Evolutionary conservation across 23 red algal genomes (phyloP).

Genomic region (Gracilaria domingensis): DNA sequence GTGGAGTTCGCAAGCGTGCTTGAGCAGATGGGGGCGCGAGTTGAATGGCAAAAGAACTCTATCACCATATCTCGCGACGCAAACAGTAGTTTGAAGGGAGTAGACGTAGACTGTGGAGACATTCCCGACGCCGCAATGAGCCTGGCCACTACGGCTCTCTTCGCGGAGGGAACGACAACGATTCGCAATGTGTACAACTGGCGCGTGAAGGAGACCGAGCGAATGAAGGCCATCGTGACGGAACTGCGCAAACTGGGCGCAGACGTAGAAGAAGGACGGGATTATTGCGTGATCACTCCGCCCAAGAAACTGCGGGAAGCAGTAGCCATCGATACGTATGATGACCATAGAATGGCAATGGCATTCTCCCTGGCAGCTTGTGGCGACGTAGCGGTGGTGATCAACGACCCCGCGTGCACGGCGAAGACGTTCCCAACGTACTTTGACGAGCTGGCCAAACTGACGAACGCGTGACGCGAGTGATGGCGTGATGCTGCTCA

Average conservation of each 20-base stretch:
- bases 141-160: slow-evolving; percentile 89
- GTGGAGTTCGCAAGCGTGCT: slow-evolving; percentile 89
- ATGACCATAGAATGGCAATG: slow-evolving; percentile 99
- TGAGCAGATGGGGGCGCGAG: slow-evolving; percentile 94
- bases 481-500: neutral
- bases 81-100: slow-evolving; percentile 65
- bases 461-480: neutral
- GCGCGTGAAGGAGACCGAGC: slow-evolving; percentile 99
- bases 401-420: slow-evolving; percentile 90
- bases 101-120: slow-evolving; percentile 94
- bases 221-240: slow-evolving; percentile 96
- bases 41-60: slow-evolving; percentile 78
- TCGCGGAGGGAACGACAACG: slow-evolving; percentile 83
- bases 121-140: slow-evolving; percentile 99
- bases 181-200: slow-evolving; percentile 98
- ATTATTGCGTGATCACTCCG: slow-evolving; percentile 92
- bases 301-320: slow-evolving; percentile 31
- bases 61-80: slow-evolving; percentile 82
- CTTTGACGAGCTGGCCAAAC: slow-evolving; percentile 85
- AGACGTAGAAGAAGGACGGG: slow-evolving; percentile 87
- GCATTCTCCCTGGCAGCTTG: slow-evolving; percentile 94
- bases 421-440: slow-evolving; percentile 98
- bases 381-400: slow-evolving; percentile 80
- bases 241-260: slow-evolving; percentile 97
- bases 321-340: slow-evolving; percentile 92